Percentiles rank a stretch among this genome's conserved stretches.
Conservation (phyloP, 2,329 filamentous ascomycete genomes). For the Colletotrichum scovillei region DNA sequence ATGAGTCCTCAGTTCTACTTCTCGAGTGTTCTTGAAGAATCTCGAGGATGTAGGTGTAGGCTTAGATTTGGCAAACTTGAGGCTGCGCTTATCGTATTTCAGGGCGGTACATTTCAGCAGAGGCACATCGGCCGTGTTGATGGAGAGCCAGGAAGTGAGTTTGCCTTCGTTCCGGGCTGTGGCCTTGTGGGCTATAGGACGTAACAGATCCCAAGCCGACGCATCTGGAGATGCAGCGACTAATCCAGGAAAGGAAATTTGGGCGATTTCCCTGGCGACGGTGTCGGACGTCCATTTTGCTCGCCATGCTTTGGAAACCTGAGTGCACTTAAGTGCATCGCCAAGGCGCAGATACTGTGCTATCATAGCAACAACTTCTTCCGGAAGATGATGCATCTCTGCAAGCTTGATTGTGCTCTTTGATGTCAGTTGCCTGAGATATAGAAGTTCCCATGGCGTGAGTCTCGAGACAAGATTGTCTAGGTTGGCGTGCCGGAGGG, state of each 20-base stretch:
- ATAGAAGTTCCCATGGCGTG: conserved; percentile 25
- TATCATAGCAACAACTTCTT: conserved; percentile 20
- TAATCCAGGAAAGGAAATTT: conserved; percentile 8
- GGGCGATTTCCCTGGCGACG: background rate
- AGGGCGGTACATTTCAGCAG: background rate
- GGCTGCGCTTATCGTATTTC: background rate
- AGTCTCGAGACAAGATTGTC: conserved; percentile 17
- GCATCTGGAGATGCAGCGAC: background rate
- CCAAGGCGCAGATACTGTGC: background rate
- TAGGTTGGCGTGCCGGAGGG: conserved; percentile 7
- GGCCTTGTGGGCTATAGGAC: background rate
- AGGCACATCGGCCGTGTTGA: background rate
- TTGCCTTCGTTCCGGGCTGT: background rate
- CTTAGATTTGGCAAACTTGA: background rate
- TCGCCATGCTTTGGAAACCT: conserved; percentile 29
- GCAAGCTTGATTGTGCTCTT: background rate
- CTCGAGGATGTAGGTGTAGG: background rate
- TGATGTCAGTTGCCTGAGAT: background rate
- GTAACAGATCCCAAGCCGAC: background rate
- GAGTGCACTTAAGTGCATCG: conserved; percentile 12
- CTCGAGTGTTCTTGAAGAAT: background rate
- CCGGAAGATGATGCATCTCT: conserved; percentile 15
- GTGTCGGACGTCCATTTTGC: background rate
- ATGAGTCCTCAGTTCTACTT: too few relatives aligned
- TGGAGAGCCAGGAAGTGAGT: background rate